phyloP scores from a whole-genome alignment of 1,284 basidiomycete genomes.

The Ceratobasidium sp. region DNA sequence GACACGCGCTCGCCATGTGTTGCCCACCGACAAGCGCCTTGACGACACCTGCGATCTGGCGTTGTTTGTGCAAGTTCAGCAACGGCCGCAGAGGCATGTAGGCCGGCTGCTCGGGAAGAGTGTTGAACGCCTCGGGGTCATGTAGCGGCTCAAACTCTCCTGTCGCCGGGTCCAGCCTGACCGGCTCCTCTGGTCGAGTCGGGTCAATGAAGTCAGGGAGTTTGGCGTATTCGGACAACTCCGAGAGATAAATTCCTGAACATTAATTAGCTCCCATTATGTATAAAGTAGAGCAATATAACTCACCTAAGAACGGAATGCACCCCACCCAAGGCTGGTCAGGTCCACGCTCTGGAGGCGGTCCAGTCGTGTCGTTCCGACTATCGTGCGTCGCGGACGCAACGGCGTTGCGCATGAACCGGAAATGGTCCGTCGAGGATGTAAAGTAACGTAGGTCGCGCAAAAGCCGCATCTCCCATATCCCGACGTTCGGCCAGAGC shows the following conservation, averaged over 20 bases:
- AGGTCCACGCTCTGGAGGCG: neutral
- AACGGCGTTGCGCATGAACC: constrained; percentile 76
- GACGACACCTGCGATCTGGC: constrained; percentile 80
- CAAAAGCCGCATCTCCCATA: constrained; percentile 83
- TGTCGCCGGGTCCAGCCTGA: constrained; percentile 72
- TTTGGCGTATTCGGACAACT: constrained; percentile 73
- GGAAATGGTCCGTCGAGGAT: constrained; percentile 78
- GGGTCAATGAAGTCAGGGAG: constrained; percentile 88
- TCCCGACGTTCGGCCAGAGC: constrained; percentile 75
- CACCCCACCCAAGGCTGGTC: constrained; percentile 63
- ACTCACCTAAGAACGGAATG: constrained; percentile 82
- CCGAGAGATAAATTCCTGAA: constrained; percentile 81
- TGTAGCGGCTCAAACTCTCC: constrained; percentile 74
- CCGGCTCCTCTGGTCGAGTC: constrained; percentile 76
- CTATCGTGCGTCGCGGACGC: constrained; percentile 49
- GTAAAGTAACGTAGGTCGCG: constrained; percentile 81
- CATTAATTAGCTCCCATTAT: neutral
- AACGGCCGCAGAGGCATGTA: constrained; percentile 86
- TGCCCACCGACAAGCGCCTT: constrained; percentile 83
- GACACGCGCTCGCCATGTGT: constrained; percentile 77
- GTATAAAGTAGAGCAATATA: neutral
- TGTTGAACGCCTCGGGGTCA: constrained; percentile 81
- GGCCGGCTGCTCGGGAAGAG: constrained; percentile 75
- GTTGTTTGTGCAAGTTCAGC: constrained; percentile 90
- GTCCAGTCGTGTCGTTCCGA: neutral